Base-by-base conservation (phyloP, 176 grass and related monocot genomes). In the Oropetium thomaeum region DNA sequence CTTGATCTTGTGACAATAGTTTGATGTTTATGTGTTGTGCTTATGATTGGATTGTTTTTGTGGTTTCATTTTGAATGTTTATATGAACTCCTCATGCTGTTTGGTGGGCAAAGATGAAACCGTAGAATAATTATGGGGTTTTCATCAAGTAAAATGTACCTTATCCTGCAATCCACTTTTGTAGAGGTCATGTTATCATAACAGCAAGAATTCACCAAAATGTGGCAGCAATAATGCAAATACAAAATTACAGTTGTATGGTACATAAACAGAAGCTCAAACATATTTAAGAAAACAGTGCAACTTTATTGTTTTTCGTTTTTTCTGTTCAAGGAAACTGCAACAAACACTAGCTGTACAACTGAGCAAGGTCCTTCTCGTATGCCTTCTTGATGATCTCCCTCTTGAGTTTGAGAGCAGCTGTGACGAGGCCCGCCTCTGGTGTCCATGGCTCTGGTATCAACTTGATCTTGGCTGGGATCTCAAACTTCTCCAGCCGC, bases 351-450 rank as follows among this genome's bases (percentile, higher is more conserved):
- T 87, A 88, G 29, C 84, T 64, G 69, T 99, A 92, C 70, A 95
- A 47, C 63, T 80, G 84, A 28, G 38, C 43, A 31, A 95, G 87
- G 29, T 92, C 83, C 20, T 84, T 58, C 17, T 84, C 73, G 70
- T 79, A 90, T 19, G 84, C 77, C 83, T 95, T 99, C 75, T 40
- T 99, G 60, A 99, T 86, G 63, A 58, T 65, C 47, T 99, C 96
- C 87, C 96, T 95, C 79, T 99, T 95, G 44, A 99, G 78, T 73
- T 99, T 95, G 44, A 99, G 82, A 42, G 96, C 96, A 25, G 91
- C 92, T 1, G 89, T 99, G 39, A 99, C 92, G 5, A 99, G 84
- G 8, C 96, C 87, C 0, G 96, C 86, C 59, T 99, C 96, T 2
- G 91, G 89, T 1, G 92, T 99, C 89, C 96, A 99, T 77, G 87